Evolutionary conservation across 108 stramenopile genomes (phyloP).

Genomic region (Chaetoceros muelleri): DNA sequence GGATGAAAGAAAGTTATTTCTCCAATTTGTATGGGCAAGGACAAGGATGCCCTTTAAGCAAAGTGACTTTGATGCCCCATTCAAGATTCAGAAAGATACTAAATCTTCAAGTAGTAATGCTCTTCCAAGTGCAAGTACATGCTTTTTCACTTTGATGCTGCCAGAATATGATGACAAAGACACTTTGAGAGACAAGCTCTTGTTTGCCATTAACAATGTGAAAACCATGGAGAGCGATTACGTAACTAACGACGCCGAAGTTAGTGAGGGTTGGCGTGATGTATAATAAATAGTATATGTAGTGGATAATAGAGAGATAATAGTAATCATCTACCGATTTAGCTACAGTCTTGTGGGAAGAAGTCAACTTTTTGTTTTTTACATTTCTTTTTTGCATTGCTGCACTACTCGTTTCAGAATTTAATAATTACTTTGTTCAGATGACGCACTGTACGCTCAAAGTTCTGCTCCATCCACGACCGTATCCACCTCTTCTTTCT

Average conservation of each 20-base stretch:
- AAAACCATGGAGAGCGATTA: conserved; percentile 97
- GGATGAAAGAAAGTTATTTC: conserved; percentile 76
- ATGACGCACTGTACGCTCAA: too few species aligned
- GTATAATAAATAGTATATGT: conserved; percentile 13
- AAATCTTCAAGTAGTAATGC: conserved; percentile 51
- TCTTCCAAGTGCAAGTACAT: conserved; percentile 92
- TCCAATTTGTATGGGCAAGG: conserved; percentile 97
- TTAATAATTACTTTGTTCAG: too few species aligned
- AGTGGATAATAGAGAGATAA: conserved; percentile 5
- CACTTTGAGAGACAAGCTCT: conserved; percentile 68
- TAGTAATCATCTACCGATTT: too few species aligned
- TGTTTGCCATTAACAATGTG: conserved; percentile 91
- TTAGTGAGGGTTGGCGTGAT: conserved; percentile 72
- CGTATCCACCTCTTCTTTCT: conserved; percentile 12
- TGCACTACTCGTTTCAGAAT: too few species aligned
- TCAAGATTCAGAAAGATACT: conserved; percentile 79
- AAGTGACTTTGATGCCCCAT: conserved; percentile 85
- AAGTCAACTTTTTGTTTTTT: too few species aligned
- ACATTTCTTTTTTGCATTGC: too few species aligned
- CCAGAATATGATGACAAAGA: conserved; percentile 83
- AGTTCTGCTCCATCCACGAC: too few species aligned
- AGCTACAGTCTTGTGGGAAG: too few species aligned
- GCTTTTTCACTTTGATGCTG: conserved; percentile 92
- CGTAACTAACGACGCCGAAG: conserved; percentile 79
- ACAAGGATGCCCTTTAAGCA: conserved; percentile 79